phyloP scores from a whole-genome alignment of 768 basidiomycete genomes.

The Daedaleopsis nitida region DNA sequence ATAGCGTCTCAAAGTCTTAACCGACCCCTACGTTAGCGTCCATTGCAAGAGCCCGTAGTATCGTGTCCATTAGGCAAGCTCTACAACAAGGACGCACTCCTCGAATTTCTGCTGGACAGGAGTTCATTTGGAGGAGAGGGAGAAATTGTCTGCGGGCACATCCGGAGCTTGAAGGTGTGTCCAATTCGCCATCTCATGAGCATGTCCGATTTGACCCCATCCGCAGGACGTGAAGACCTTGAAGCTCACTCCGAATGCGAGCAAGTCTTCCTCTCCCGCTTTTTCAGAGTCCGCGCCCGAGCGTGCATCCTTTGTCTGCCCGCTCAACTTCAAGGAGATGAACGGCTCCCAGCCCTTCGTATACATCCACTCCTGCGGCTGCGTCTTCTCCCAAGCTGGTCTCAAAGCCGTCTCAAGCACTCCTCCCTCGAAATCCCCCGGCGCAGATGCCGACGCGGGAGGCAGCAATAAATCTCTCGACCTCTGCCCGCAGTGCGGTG shows the following conservation, averaged over 20 bases:
- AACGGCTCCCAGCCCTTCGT: constrained; percentile 88
- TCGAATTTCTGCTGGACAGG: constrained; percentile 87
- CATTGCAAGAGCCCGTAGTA: constrained; percentile 87
- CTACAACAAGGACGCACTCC: constrained; percentile 93
- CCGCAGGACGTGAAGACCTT: constrained; percentile 83
- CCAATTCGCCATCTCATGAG: neutral
- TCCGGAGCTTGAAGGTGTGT: constrained; percentile 85
- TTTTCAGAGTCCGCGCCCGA: constrained; percentile 45
- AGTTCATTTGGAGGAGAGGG: constrained; percentile 88
- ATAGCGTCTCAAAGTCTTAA: neutral
- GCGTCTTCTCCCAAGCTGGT: constrained; percentile 86
- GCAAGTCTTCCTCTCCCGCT: constrained; percentile 33
- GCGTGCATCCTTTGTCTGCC: constrained; percentile 81
- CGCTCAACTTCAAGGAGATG: constrained; percentile 93
- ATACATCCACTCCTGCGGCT: constrained; percentile 84
- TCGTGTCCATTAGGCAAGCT: constrained; percentile 91
- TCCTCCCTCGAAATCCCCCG: constrained; percentile 28
- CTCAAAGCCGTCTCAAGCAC: constrained; percentile 63
- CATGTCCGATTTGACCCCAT: neutral
- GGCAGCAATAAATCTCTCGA: constrained; percentile 43
- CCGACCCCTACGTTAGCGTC: constrained; percentile 50
- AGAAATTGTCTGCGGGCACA: constrained; percentile 83
- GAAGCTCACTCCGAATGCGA: constrained; percentile 74
- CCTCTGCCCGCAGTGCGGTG: constrained; percentile 77
- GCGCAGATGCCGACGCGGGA: constrained; percentile 16